Base-by-base conservation (phyloP, 2,329 filamentous ascomycete genomes). In the Microdochium nivale region DNA sequence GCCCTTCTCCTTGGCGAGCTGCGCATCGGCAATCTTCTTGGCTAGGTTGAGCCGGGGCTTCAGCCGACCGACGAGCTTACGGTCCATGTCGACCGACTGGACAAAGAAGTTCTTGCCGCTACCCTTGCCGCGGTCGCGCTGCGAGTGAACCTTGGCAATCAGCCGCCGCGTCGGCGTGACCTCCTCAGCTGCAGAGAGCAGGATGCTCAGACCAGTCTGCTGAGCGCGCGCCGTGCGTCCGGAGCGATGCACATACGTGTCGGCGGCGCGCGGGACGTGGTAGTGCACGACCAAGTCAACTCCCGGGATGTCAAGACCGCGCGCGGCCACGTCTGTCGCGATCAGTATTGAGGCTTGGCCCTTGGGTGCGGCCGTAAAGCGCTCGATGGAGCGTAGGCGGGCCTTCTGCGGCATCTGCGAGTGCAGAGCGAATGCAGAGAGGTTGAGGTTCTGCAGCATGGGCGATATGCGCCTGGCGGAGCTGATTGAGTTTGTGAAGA, bases 321-420 rank as follows among this genome's bases (percentile, higher is more conserved):
- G 84, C 9, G 92, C 90, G 2, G 92, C 92, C 25, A 96, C 91
- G 65, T 97, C 92, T 1, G 94, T 97, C 3, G 94, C 90, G 19
- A 99, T 80, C 2, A 97, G 80, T 47, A 97, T 87, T 1, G 84
- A 80, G 1, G 70, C 62, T 16, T 69, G 60, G 67, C 75, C 68
- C 27, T 75, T 70, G 47, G 80, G 74, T 1, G 82, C 74, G 2
- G 80, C 80, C 1, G 87, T 85, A 70, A 99, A 97, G 40, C 88
- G 86, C 65, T 99, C 94, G 2, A 99, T 80, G 1, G 90, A 92
- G 37, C 92, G 84, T n/a, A 96, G 77, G 46, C 94, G 90, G 2
- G 94, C 91, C 68, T 97, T 97, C 69, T 99, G 94, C 1, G 84
- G 79, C 94, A 99, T 97, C 57, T 90, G 87, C 0, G 90, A 96